phyloP scores from a whole-genome alignment of 495 filamentous ascomycete genomes.

The Astrocystis sublimbata region DNA sequence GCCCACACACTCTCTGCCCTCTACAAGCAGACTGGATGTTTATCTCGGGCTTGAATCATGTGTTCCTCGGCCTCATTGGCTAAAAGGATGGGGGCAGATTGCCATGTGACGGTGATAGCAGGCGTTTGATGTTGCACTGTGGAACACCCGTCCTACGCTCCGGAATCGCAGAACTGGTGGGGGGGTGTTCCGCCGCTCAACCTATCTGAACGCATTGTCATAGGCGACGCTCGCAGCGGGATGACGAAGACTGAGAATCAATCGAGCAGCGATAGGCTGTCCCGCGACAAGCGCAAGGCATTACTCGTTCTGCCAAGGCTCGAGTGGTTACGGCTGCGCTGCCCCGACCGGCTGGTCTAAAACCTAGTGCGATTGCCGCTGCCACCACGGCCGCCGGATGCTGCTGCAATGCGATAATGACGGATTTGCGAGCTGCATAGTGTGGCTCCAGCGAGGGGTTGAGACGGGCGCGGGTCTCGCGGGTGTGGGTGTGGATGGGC shows the following conservation, averaged over 20 bases:
- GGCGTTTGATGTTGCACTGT: neutral
- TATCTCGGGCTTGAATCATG: constrained; percentile 6
- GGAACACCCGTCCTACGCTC: neutral
- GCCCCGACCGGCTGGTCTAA: neutral
- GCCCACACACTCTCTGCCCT: no score
- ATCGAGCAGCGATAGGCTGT: neutral
- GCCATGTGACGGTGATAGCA: constrained; percentile 3
- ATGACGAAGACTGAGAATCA: neutral
- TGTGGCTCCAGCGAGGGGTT: neutral
- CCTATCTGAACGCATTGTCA: neutral
- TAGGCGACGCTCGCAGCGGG: neutral
- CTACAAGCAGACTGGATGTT: neutral
- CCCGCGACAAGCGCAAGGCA: neutral
- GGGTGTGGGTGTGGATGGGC: constrained; percentile 3
- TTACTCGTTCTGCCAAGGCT: neutral
- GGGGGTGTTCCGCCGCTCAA: constrained; percentile 7
- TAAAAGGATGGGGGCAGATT: constrained; percentile 1
- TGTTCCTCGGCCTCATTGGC: neutral
- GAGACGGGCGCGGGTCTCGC: constrained; percentile 6
- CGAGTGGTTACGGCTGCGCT: neutral
- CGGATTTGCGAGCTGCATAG: constrained; percentile 6
- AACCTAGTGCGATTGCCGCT: constrained; percentile 1
- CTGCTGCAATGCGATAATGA: constrained; percentile 1
- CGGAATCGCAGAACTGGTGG: constrained; percentile 15
- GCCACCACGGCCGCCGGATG: no score